Percentiles rank a stretch among this genome's conserved stretches.
phyloP scores from a whole-genome alignment of 441 rosid species.

The Populus hybrid region DNA sequence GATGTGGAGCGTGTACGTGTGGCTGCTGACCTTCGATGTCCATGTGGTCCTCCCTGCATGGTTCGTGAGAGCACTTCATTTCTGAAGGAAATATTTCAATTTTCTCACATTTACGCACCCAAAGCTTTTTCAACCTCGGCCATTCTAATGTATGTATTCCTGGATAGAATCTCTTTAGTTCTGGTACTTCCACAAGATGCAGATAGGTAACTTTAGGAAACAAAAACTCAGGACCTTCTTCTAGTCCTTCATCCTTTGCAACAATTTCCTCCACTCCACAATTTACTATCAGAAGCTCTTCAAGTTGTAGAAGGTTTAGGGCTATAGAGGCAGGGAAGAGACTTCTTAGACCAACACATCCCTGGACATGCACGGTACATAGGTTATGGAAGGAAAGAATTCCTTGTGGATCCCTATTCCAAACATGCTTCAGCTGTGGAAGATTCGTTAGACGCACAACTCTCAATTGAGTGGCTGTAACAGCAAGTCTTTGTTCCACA shows the following conservation, averaged over 20 bases:
- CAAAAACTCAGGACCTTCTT: not conserved
- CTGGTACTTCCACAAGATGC: not conserved
- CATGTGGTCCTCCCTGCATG: no score
- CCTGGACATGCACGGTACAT: accelerated
- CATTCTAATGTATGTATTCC: not conserved
- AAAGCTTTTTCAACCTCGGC: not conserved
- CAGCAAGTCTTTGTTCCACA: no score
- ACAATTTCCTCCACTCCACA: slow-evolving; percentile 25
- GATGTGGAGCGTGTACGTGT: no score
- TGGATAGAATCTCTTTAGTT: slow-evolving; percentile 1
- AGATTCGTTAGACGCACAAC: no score
- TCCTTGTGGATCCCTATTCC: slow-evolving; percentile 18
- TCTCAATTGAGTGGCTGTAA: no score
- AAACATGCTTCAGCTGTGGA: slow-evolving; percentile 20
- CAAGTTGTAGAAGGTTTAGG: not conserved
- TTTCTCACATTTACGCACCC: no score
- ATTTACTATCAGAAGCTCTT: not conserved
- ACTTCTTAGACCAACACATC: slow-evolving; percentile 7
- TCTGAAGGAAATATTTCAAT: no score
- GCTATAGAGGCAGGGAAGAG: slow-evolving; percentile 25
- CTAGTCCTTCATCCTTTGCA: slow-evolving; percentile 4
- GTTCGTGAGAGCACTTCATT: no score
- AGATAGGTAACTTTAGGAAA: not conserved
- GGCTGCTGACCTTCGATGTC: no score
- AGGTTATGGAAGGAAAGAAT: slow-evolving; percentile 16